Conservation (phyloP, 306 rosid species). For the Malus asiatica region DNA sequence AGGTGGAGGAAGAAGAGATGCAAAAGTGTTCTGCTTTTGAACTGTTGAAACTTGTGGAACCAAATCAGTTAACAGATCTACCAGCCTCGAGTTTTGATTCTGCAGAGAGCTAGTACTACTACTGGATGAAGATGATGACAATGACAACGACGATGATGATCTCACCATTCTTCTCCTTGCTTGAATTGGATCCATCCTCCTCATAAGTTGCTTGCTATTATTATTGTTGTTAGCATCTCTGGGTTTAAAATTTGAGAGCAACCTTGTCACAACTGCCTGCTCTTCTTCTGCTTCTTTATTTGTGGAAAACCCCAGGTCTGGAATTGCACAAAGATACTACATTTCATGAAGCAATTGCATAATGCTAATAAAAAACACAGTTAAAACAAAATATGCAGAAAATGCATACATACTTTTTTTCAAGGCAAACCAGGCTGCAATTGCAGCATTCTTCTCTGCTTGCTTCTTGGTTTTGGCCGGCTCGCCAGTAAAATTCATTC, state of each 20-base stretch:
- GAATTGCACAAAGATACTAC: not conserved
- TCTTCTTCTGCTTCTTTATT: conserved; percentile 20
- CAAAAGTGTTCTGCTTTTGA: conserved; percentile 10
- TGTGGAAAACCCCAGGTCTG: conserved; percentile 14
- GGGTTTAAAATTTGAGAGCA: conserved; percentile 19
- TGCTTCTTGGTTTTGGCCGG: conserved; percentile 29
- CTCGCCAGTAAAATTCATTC: conserved; percentile 19
- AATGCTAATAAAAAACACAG: not conserved
- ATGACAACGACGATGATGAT: not conserved
- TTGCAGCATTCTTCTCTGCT: conserved; percentile 31
- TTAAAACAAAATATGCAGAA: not conserved
- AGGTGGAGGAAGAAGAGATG: conserved; percentile 38
- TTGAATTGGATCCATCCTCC: conserved; percentile 22
- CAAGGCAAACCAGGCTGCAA: conserved; percentile 30
- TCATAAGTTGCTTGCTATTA: conserved; percentile 10
- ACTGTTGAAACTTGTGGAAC: conserved; percentile 14
- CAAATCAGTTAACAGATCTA: conserved; percentile 19
- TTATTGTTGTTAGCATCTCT: conserved; percentile 10
- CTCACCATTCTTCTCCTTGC: conserved; percentile 15
- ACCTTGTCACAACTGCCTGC: conserved; percentile 21
- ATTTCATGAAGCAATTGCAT: not conserved
- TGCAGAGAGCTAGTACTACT: not conserved
- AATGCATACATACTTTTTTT: conserved; percentile 3
- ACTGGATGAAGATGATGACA: conserved; percentile 1
- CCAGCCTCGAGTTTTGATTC: conserved; percentile 17